Evolutionary conservation across 1,139 yeast genomes (phyloP), one percentile per base, ranked within the genome.

Genomic region (Saccharomycopsis hybrid): DNA sequence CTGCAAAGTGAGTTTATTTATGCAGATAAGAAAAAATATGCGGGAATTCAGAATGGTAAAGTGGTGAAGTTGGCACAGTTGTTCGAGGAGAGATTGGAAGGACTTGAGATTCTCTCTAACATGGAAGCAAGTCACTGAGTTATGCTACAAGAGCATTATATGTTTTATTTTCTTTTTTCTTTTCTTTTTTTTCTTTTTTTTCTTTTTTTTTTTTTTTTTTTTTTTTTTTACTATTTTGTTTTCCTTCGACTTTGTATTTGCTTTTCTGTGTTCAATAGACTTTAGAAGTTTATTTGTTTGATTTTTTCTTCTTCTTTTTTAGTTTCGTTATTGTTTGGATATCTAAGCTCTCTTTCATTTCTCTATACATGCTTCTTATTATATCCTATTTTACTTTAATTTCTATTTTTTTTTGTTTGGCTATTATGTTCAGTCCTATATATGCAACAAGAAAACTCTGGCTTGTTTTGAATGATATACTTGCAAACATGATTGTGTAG

Each of bases 11-110:
- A 38, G 24, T 52, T 49, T 25, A 46, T 52, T 25, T 33, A 31
- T 13, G 47, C 46, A 5, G 52, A 52, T 30, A 49, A 49, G 38
- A 50, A 44, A 35, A 47, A 46, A 32, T 51, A 51, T 33, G 54
- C 49, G 11, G 55, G 55, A 8, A 46, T 53, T 25, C 46, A 53
- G 38, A 43, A 41, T 13, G 55, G 55, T 2, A 78, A 75, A 62
- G 84, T 78, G 2, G 72, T 78, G 25, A 76, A 75, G 59, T 67
- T 78, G 53, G 80, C 83, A 5, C 72, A 69, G 51, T 61, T 78
- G 48, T 78, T 74, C 57, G 84, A 78, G 58, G 82, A 78, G 59
- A 66, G 83, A 56, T 63, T 75, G 18, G 72, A 74, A 57, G 82
- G 80, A 3, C 63, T 77, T 48, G 75, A 75, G 55, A 67, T 77